These are phyloP conservation scores for Pleurotus tuber-regium DNA, from an alignment of 768 basidiomycete genomes.

Conservation along the genomic window DNA sequence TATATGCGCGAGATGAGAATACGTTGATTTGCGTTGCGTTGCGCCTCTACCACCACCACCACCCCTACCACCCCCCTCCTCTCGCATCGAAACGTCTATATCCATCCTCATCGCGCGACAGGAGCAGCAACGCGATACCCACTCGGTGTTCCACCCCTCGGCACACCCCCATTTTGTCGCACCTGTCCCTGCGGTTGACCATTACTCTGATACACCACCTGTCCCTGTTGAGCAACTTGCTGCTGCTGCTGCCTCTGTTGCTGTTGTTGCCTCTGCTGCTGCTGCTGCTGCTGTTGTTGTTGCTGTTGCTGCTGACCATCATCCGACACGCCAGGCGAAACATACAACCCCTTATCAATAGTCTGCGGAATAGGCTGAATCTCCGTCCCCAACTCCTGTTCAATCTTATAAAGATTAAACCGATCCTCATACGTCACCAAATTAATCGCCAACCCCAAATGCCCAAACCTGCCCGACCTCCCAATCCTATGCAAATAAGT, in stretches of 20 bases:
- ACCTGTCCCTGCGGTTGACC: conserved; percentile 26
- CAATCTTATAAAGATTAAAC: conserved; percentile 96
- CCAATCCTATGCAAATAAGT: conserved; percentile 99
- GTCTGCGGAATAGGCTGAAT: conserved; percentile 91
- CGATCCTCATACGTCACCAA: conserved; percentile 97
- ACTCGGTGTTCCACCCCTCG: neutral
- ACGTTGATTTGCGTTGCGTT: neutral
- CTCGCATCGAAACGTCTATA: neutral
- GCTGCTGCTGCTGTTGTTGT: conserved; percentile 25
- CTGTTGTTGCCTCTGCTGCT: conserved; percentile 33
- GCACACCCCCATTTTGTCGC: conserved; percentile 22
- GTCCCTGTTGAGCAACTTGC: conserved; percentile 18
- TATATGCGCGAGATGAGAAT: neutral
- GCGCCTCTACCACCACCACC: neutral
- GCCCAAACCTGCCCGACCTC: conserved; percentile 95
- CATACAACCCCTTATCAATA: conserved; percentile 92
- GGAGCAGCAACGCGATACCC: neutral
- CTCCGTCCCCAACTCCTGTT: conserved; percentile 97
- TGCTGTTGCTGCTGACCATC: conserved; percentile 35
- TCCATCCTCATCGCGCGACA: neutral
- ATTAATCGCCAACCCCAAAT: conserved; percentile 95
- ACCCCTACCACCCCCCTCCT: neutral
- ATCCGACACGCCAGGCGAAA: conserved; percentile 65
- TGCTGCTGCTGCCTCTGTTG: conserved; percentile 23
- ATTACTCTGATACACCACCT: conserved; percentile 35